Percentiles rank a stretch among this genome's conserved stretches.
Conservation (phyloP, 805 yeast species). For the Barnettozyma wickerhamii region DNA sequence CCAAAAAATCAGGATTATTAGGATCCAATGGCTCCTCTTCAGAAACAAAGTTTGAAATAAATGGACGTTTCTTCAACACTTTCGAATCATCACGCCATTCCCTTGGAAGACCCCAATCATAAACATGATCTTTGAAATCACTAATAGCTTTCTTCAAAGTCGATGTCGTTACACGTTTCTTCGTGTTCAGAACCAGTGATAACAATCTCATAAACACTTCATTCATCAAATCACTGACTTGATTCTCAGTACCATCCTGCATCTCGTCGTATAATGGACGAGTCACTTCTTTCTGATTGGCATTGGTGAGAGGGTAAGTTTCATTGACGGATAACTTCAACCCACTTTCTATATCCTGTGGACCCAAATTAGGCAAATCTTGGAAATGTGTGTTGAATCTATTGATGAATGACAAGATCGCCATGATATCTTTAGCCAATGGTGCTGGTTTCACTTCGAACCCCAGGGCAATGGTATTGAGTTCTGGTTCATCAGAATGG, state of each 20-base stretch:
- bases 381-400: constrained; percentile 19
- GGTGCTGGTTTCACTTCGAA: constrained; percentile 22
- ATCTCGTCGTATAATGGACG: neutral
- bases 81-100: constrained; percentile 27
- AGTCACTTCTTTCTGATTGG: constrained; percentile 7
- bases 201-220: constrained; percentile 14
- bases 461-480: constrained; percentile 21
- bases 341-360: constrained; percentile 26
- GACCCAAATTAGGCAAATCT: constrained; percentile 19
- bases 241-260: constrained; percentile 1
- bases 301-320: constrained; percentile 14
- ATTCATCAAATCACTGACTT: constrained; percentile 16
- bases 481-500: neutral
- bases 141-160: constrained; percentile 12
- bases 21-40: constrained; percentile 24
- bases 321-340: constrained; percentile 12
- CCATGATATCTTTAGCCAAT: constrained; percentile 21
- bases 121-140: constrained; percentile 16
- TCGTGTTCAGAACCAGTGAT: constrained; percentile 17
- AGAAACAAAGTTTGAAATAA: constrained; percentile 6
- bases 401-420: constrained; percentile 18
- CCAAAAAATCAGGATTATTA: constrained; percentile 17
- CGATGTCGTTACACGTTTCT: constrained; percentile 8
- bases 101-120: constrained; percentile 21
- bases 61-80: constrained; percentile 8